Conservation (phyloP, 441 rosid species). For the Populus hybrid region DNA sequence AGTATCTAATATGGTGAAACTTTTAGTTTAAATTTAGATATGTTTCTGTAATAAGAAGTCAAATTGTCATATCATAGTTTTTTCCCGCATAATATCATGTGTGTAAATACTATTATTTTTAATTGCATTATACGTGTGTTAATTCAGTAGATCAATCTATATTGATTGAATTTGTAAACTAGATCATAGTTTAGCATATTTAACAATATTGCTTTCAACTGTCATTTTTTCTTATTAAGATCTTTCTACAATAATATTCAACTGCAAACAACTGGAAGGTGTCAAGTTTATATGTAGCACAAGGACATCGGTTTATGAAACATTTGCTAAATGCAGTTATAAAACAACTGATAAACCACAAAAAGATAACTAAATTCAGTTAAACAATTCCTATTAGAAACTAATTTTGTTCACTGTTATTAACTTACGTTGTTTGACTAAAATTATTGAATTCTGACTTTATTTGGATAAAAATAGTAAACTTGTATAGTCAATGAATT, state of each 20-base stretch:
- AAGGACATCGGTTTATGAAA: constrained; percentile 96
- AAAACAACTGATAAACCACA: not conserved
- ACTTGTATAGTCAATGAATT: not conserved
- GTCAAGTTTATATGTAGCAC: constrained; percentile 95
- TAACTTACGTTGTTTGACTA: not conserved
- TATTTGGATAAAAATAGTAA: not conserved
- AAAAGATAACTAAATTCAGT: not conserved
- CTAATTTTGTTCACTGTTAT: not conserved
- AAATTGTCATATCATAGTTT: not conserved
- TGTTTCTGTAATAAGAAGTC: not conserved
- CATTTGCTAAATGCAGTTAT: constrained; percentile 7
- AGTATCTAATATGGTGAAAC: not conserved
- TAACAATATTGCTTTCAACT: not conserved
- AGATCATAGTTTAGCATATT: not conserved
- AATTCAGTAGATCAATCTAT: not conserved
- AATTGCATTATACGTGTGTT: not conserved
- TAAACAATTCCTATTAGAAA: not conserved
- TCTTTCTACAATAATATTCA: constrained; percentile 21
- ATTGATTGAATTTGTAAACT: not conserved
- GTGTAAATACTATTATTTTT: not conserved
- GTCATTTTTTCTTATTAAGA: not conserved
- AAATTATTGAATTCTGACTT: constrained; percentile 3
- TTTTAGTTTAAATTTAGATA: not conserved
- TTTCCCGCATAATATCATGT: not conserved
- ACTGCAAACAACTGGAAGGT: constrained; percentile 98